phyloP scores from a whole-genome alignment of 2,329 filamentous ascomycete genomes.

The Myriosclerotinia scirpicola region DNA sequence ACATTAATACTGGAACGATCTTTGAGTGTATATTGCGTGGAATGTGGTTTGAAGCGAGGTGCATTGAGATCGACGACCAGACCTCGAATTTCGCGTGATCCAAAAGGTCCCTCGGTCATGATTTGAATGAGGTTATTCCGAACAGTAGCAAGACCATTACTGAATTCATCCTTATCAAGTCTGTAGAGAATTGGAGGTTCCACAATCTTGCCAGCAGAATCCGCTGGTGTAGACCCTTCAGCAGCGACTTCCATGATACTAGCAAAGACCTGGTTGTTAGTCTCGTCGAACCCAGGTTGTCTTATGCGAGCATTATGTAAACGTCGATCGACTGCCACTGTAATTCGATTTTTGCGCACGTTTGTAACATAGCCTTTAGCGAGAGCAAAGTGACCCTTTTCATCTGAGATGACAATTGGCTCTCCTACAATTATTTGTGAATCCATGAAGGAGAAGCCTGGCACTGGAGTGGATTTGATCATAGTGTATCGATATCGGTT shows the following conservation, averaged over 20 bases:
- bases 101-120: slow-evolving; percentile 77
- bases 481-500: slow-evolving; percentile 90
- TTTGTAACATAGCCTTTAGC: slow-evolving; percentile 88
- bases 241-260: slow-evolving; percentile 85
- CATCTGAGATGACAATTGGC: slow-evolving; percentile 94
- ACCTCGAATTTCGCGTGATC: slow-evolving; percentile 69
- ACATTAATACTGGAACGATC: slow-evolving; percentile 72
- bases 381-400: slow-evolving; percentile 90
- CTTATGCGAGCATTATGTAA: slow-evolving; percentile 82
- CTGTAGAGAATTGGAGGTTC: slow-evolving; percentile 68
- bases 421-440: slow-evolving; percentile 86
- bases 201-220: slow-evolving; percentile 53
- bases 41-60: slow-evolving; percentile 68
- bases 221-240: slow-evolving; percentile 53
- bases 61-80: slow-evolving; percentile 75
- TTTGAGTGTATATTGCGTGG: slow-evolving; percentile 63
- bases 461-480: slow-evolving; percentile 61
- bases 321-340: slow-evolving; percentile 84
- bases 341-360: slow-evolving; percentile 72
- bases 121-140: slow-evolving; percentile 91
- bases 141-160: slow-evolving; percentile 93
- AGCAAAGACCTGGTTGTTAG: slow-evolving; percentile 78
- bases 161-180: slow-evolving; percentile 97
- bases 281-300: slow-evolving; percentile 71
- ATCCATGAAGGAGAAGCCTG: slow-evolving; percentile 81